These are phyloP conservation scores for Pinus tabuliformis DNA, from an alignment of 75 land plant species.

Conservation along the genomic window DNA sequence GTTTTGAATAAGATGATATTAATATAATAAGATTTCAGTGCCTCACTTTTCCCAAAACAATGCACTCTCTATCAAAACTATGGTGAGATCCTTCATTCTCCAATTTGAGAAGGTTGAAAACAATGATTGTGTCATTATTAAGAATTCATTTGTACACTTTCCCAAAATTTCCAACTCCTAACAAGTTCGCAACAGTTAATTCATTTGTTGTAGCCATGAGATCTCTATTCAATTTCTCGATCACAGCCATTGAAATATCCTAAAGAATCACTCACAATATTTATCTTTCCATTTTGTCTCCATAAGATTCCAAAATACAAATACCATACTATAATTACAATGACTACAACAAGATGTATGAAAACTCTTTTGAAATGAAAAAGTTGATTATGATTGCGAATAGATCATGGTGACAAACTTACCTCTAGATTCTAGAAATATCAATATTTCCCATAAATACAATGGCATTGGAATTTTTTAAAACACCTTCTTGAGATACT, in stretches of 20 bases:
- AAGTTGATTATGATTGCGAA: no score
- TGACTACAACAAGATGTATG: no score
- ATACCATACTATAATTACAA: no score
- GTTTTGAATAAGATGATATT: background rate
- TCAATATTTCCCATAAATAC: no score
- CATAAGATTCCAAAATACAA: background rate
- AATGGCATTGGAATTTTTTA: no score
- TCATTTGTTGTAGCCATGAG: constrained; percentile 24
- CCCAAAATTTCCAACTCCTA: constrained; percentile 42
- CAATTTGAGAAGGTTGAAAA: constrained; percentile 21
- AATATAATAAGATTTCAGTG: background rate
- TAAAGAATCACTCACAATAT: background rate
- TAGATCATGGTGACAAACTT: background rate
- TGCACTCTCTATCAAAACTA: background rate
- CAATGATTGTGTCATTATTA: constrained; percentile 1
- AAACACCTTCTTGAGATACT: no score
- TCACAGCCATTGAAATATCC: no score
- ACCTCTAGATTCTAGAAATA: constrained; percentile 3
- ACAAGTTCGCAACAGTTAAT: constrained; percentile 23
- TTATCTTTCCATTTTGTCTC: background rate
- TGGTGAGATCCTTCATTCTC: background rate
- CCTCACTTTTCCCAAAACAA: background rate
- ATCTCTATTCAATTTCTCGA: constrained; percentile 16
- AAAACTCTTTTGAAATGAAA: no score
- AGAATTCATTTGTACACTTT: constrained; percentile 37